These are phyloP conservation scores for Floccularia luteovirens DNA, from an alignment of 768 basidiomycete genomes.

Conservation along the genomic window DNA sequence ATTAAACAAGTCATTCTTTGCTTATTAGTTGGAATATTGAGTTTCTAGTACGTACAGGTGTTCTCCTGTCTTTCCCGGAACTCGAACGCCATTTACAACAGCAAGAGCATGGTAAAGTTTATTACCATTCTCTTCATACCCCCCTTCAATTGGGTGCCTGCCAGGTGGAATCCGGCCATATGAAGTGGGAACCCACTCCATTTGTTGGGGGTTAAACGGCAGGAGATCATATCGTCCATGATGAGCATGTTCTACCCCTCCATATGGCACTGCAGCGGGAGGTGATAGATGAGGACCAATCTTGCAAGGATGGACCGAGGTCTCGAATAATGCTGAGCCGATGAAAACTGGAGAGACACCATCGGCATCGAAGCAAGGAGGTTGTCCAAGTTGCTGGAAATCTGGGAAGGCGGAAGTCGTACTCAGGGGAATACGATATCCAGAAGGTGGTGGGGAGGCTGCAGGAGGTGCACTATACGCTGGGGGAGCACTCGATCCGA, in stretches of 20 bases:
- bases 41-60: conserved; percentile 46
- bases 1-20: not conserved
- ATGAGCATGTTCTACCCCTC: conserved; percentile 53
- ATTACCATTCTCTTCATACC: conserved; percentile 62
- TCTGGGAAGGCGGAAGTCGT: conserved; percentile 37
- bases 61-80: conserved; percentile 70
- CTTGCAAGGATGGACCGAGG: conserved; percentile 80
- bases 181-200: conserved; percentile 69
- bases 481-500: conserved; percentile 14
- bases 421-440: conserved; percentile 54
- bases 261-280: conserved; percentile 52
- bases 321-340: conserved; percentile 63
- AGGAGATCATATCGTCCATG: conserved; percentile 68
- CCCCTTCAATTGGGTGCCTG: conserved; percentile 59
- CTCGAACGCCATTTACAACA: conserved; percentile 36
- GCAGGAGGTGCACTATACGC: conserved; percentile 9
- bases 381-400: conserved; percentile 30
- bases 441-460: conserved; percentile 44
- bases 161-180: conserved; percentile 53
- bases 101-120: conserved; percentile 66
- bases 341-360: conserved; percentile 55
- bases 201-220: conserved; percentile 54
- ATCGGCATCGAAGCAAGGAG: conserved; percentile 52
- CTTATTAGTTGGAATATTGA: not conserved
- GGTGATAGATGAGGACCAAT: conserved; percentile 53